Conservation (phyloP, 495 filamentous ascomycete genomes). For the Cryomyces antarcticus region DNA sequence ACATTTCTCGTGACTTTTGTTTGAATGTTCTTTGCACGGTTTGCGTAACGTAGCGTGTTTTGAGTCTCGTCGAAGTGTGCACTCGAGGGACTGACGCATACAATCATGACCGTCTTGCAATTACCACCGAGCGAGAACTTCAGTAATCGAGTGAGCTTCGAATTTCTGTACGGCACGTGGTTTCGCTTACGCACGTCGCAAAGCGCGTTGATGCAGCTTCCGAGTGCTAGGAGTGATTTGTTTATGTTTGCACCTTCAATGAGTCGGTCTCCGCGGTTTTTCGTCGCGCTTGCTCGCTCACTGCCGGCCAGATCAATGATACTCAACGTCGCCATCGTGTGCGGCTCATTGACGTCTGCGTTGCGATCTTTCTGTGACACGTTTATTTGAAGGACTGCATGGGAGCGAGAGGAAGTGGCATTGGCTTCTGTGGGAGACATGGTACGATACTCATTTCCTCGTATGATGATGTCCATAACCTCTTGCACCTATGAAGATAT, state of each 20-base stretch:
- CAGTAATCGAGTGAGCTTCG: slow-evolving; percentile 83
- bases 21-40: slow-evolving; percentile 98
- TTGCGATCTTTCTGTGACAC: slow-evolving; percentile 85
- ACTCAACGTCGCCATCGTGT: slow-evolving; percentile 92
- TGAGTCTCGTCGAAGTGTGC: slow-evolving; percentile 97
- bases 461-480: slow-evolving; percentile 98
- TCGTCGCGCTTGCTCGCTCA: slow-evolving; percentile 88
- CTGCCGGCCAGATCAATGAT: slow-evolving; percentile 97
- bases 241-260: slow-evolving; percentile 98
- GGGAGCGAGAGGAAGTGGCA: slow-evolving; percentile 90
- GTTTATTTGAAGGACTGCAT: slow-evolving; percentile 98
- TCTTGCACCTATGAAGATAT: slow-evolving; percentile 31
- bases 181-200: slow-evolving; percentile 86
- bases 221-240: slow-evolving; percentile 84
- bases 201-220: slow-evolving; percentile 96
- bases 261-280: slow-evolving; percentile 82
- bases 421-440: slow-evolving; percentile 97
- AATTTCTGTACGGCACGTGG: slow-evolving; percentile 94
- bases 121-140: slow-evolving; percentile 97
- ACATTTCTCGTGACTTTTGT: slow-evolving; percentile 97
- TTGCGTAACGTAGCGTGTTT: slow-evolving; percentile 93
- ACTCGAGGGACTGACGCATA: slow-evolving; percentile 92
- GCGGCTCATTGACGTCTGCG: slow-evolving; percentile 79
- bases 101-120: slow-evolving; percentile 99
- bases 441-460: slow-evolving; percentile 82